Conservation (phyloP, 2,329 filamentous ascomycete genomes). For the Clonostachys chloroleuca region DNA sequence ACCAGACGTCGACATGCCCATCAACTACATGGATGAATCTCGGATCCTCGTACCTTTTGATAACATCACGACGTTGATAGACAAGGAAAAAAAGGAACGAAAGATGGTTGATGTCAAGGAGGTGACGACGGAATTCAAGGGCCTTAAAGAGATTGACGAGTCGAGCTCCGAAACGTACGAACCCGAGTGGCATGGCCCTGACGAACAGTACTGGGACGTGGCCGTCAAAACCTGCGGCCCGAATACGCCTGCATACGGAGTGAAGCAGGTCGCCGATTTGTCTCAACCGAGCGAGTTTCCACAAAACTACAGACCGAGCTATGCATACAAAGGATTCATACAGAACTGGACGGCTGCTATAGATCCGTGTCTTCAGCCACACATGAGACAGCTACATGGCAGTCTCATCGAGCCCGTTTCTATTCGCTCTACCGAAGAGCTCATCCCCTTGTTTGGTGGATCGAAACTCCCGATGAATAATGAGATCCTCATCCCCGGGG, state of each 20-base stretch:
- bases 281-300: constrained; percentile 24
- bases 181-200: constrained; percentile 38
- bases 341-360: constrained; percentile 53
- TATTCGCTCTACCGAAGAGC: constrained; percentile 44
- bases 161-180: constrained; percentile 29
- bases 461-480: constrained; percentile 60
- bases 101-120: constrained; percentile 33
- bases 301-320: constrained; percentile 23
- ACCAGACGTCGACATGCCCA: constrained; percentile 63
- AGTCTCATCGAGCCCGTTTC: constrained; percentile 51
- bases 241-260: constrained; percentile 39
- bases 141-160: constrained; percentile 28
- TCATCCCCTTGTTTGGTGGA: constrained; percentile 58
- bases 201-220: constrained; percentile 53
- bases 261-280: constrained; percentile 20
- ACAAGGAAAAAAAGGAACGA: constrained; percentile 37
- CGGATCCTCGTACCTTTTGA: constrained; percentile 57
- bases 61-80: constrained; percentile 44
- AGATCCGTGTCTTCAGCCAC: constrained; percentile 56
- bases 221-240: constrained; percentile 53
- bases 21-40: constrained; percentile 62
- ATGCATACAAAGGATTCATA: constrained; percentile 42
- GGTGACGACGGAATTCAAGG: constrained; percentile 37
- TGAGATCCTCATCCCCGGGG: constrained; percentile 60
- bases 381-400: constrained; percentile 45